Conservation (phyloP, 371 early-diverging fungal species). For the Actinomortierella wolfii region DNA sequence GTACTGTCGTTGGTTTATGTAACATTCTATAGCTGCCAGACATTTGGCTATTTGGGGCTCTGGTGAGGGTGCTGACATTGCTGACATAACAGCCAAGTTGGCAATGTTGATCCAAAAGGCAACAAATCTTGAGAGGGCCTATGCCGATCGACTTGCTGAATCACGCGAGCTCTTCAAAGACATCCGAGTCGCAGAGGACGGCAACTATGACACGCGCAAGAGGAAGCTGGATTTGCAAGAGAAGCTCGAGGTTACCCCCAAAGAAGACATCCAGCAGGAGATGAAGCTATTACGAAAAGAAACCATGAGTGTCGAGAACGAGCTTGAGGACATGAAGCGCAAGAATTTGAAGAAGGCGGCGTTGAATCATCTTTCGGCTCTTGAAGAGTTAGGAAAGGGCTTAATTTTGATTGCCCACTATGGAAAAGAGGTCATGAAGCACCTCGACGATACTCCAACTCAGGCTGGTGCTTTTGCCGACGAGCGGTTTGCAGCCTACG, state of each 20-base stretch:
- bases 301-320: slow-evolving; percentile 34
- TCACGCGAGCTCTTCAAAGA: slow-evolving; percentile 41
- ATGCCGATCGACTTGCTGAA: slow-evolving; percentile 20
- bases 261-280: slow-evolving; percentile 28
- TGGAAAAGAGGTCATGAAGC: slow-evolving; percentile 23
- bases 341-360: slow-evolving; percentile 33
- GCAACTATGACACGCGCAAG: slow-evolving; percentile 34
- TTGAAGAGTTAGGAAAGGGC: slow-evolving; percentile 40
- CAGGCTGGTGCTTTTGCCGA: slow-evolving; percentile 36
- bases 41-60: slow-evolving; percentile 38
- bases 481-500: slow-evolving; percentile 29
- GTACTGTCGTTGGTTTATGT: not conserved
- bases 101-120: slow-evolving; percentile 30
- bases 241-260: slow-evolving; percentile 8
- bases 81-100: slow-evolving; percentile 34
- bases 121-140: slow-evolving; percentile 32
- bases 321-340: slow-evolving; percentile 37
- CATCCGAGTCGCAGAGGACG: slow-evolving; percentile 36
- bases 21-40: slow-evolving; percentile 21
- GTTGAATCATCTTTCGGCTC: slow-evolving; percentile 23
- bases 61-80: slow-evolving; percentile 37
- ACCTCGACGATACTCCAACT: slow-evolving; percentile 35
- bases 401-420: slow-evolving; percentile 36
- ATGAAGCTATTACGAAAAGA: slow-evolving; percentile 36
- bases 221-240: slow-evolving; percentile 35